Percentiles rank a stretch among this genome's conserved stretches.
Conservation (phyloP, 169 alveolate genomes). For the Eimeria acervulina region DNA sequence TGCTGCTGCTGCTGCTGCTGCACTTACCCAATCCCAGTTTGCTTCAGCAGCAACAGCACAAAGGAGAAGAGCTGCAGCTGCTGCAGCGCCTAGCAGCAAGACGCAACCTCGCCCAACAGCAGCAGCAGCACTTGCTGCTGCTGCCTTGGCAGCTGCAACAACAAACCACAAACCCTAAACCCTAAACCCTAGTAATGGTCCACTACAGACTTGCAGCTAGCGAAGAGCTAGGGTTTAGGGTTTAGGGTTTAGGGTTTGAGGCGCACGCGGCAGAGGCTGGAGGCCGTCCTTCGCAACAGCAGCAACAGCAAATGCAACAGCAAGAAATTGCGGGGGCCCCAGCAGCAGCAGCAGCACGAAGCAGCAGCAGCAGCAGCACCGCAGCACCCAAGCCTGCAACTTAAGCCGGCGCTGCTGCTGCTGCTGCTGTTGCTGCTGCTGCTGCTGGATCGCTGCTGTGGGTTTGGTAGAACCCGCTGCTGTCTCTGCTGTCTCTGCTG, state of each 20-base stretch:
- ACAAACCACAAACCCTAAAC: conserved; percentile 44
- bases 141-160: conserved; percentile 5
- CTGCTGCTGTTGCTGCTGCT: conserved; percentile 46
- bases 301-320: not conserved
- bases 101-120: not conserved
- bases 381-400: not conserved
- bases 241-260: conserved; percentile 43
- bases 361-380: conserved; percentile 6
- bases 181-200: not conserved
- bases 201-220: not conserved
- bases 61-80: not conserved
- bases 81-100: not conserved
- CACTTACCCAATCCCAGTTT: not conserved
- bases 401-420: not conserved
- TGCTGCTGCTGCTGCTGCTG: conserved; percentile 34
- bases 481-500: not conserved
- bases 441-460: not conserved
- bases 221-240: not conserved
- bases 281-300: not conserved
- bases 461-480: not conserved
- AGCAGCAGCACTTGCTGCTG: conserved; percentile 22
- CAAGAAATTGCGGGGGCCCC: not conserved
- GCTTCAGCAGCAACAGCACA: not conserved
- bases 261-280: not conserved
- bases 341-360: conserved; percentile 3